Conservation (phyloP, 2,329 filamentous ascomycete species). For the Colletotrichum kahawae region DNA sequence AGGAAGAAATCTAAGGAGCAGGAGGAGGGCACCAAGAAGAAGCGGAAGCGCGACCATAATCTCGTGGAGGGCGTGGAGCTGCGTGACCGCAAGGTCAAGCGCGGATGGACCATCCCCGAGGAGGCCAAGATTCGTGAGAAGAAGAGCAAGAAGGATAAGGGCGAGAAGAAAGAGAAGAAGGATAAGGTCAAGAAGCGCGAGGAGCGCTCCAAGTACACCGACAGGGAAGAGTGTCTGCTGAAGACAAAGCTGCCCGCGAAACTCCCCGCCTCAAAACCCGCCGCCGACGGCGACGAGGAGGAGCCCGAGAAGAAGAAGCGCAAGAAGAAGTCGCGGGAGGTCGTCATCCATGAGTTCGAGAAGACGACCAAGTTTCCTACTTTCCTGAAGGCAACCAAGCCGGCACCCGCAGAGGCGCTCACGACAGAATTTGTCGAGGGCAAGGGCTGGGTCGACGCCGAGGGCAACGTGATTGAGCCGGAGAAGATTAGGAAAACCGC, state of each 20-base stretch:
- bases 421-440: slow-evolving; percentile 75
- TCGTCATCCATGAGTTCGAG: slow-evolving; percentile 86
- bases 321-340: slow-evolving; percentile 64
- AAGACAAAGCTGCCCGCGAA: slow-evolving; percentile 71
- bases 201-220: slow-evolving; percentile 78
- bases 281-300: slow-evolving; percentile 42
- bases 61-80: slow-evolving; percentile 72
- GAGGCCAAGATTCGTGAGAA: slow-evolving; percentile 53
- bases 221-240: slow-evolving; percentile 82
- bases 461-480: slow-evolving; percentile 76
- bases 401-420: slow-evolving; percentile 47
- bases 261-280: slow-evolving; percentile 44
- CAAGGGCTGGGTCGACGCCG: slow-evolving; percentile 84
- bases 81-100: slow-evolving; percentile 78
- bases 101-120: slow-evolving; percentile 82
- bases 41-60: slow-evolving; percentile 56
- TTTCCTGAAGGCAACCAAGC: slow-evolving; percentile 70
- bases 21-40: slow-evolving; percentile 45
- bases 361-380: slow-evolving; percentile 83
- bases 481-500: slow-evolving; percentile 43
- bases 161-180: slow-evolving; percentile 50
- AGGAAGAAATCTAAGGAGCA: slow-evolving; percentile 44
- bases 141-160: slow-evolving; percentile 48
- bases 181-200: slow-evolving; percentile 62
- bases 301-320: slow-evolving; percentile 56